These are phyloP conservation scores for Megacollybia marginata DNA, from an alignment of 768 basidiomycete species.

Conservation along the genomic window DNA sequence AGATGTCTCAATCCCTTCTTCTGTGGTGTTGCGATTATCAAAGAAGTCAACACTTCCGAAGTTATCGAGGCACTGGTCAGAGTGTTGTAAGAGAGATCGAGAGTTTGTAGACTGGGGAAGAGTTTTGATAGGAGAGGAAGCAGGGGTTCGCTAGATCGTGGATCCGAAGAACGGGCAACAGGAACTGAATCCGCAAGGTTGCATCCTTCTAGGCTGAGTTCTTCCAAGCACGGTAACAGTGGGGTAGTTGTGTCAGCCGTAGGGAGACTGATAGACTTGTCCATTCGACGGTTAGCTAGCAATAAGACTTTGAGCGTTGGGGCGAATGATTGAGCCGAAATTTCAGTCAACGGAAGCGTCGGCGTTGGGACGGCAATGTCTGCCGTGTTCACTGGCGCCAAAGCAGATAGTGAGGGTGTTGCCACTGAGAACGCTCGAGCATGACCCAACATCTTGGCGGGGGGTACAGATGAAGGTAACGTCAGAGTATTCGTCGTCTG, in stretches of 20 bases:
- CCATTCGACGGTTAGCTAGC: constrained; percentile 59
- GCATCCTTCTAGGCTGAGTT: constrained; percentile 70
- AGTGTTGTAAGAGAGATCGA: constrained; percentile 73
- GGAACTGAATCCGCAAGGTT: constrained; percentile 54
- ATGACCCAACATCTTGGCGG: constrained; percentile 43
- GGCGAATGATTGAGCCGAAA: constrained; percentile 54
- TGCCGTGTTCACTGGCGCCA: neutral
- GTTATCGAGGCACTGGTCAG: constrained; percentile 49
- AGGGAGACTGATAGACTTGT: constrained; percentile 57
- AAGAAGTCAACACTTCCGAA: constrained; percentile 34
- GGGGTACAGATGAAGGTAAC: constrained; percentile 55
- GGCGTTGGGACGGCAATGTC: constrained; percentile 58
- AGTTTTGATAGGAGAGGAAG: constrained; percentile 53
- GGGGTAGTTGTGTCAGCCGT: constrained; percentile 21
- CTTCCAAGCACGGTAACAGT: constrained; percentile 62
- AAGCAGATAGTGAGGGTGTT: constrained; percentile 12
- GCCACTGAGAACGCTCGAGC: constrained; percentile 56
- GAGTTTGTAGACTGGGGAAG: constrained; percentile 62
- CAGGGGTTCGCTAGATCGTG: constrained; percentile 44
- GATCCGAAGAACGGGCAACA: constrained; percentile 23
- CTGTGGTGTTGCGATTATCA: constrained; percentile 42
- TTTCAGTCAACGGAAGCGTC: constrained; percentile 58
- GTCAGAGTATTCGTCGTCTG: constrained; percentile 49
- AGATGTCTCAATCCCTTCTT: constrained; percentile 59
- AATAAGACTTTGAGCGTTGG: constrained; percentile 48